Evolutionary conservation across 2,329 filamentous ascomycete species (phyloP), one percentile per base, ranked within the genome.

Genomic region (Ilyonectria destructans): DNA sequence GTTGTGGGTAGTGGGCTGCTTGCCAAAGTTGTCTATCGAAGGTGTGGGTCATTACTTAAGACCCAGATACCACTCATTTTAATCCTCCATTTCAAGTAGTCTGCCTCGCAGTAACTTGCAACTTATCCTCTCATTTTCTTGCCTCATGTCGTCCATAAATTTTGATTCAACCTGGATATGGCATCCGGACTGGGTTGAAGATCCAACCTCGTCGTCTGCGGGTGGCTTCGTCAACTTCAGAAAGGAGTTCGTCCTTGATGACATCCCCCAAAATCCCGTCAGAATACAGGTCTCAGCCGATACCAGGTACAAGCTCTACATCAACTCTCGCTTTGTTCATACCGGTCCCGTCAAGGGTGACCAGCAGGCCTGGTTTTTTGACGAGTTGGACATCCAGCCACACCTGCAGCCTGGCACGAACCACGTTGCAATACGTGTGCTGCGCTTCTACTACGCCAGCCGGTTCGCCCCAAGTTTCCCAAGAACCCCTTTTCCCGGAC

Each of bases 321-420:
- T 75, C 31, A 75, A 74, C 46, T n/a, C 46, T 19, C 17, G 45
- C 5, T 40, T 66, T 7, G 64, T 71, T 15, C 35, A 49, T n/a
- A 61, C 65, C 17, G 74, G 74, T 4, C 74, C 72, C 2, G 70
- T 73, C 65, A 74, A 74, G 60, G 70, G 71, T 5, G 69, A 75
- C 31, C n/a, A 48, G 23, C 23, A 62, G n/a, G 40, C 67, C 9
- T 74, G 72, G 72, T 74, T 74, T 63, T 72, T 70, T 35, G 72
- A 75, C 54, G 65, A 69, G 21, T 55, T 74, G 26, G 70, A 75
- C 46, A 71, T 75, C n/a, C 35, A 37, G 5, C 71, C 71, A 6
- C 62, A 58, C 26, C 61, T 75, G 15, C 52, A 26, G 6, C 13
- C 26, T 2, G 74, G 72, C 3, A 13, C 12, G 7, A 75, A 75